These are phyloP conservation scores for Venturia oleaginea DNA, from an alignment of 2,329 filamentous ascomycete species.

Conservation along the genomic window DNA sequence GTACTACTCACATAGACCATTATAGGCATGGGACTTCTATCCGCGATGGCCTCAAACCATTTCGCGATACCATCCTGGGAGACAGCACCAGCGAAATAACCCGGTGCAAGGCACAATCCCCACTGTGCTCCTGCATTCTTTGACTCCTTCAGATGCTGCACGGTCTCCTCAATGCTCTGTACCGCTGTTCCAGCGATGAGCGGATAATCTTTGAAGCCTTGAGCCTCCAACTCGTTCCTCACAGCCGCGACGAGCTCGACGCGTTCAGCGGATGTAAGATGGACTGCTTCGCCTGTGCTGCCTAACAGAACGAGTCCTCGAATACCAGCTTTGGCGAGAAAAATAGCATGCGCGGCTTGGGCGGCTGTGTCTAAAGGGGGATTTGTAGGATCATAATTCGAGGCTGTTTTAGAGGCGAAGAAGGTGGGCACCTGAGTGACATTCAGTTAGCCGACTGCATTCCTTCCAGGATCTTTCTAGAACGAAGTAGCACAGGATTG, in stretches of 20 bases:
- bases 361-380: slow-evolving; percentile 49
- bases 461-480: background rate
- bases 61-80: slow-evolving; percentile 50
- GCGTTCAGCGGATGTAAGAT: slow-evolving; percentile 51
- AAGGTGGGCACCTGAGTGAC: slow-evolving; percentile 47
- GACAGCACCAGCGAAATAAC: slow-evolving; percentile 54
- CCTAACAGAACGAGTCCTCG: slow-evolving; percentile 54
- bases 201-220: slow-evolving; percentile 49
- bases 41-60: slow-evolving; percentile 55
- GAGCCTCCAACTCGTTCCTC: slow-evolving; percentile 45
- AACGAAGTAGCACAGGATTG: background rate
- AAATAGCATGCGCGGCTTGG: slow-evolving; percentile 50
- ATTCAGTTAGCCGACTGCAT: background rate
- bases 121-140: slow-evolving; percentile 50
- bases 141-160: slow-evolving; percentile 48
- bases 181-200: slow-evolving; percentile 55
- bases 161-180: slow-evolving; percentile 52
- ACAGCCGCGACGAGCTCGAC: slow-evolving; percentile 46
- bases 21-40: slow-evolving; percentile 50
- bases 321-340: slow-evolving; percentile 52
- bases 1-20: slow-evolving; percentile 41
- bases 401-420: slow-evolving; percentile 42
- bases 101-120: slow-evolving; percentile 54
- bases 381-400: slow-evolving; percentile 36
- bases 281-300: slow-evolving; percentile 56